Percentiles rank a stretch among this genome's conserved stretches.
Conservation (phyloP, 2,329 filamentous ascomycete genomes). For the Penicillium glabrum region DNA sequence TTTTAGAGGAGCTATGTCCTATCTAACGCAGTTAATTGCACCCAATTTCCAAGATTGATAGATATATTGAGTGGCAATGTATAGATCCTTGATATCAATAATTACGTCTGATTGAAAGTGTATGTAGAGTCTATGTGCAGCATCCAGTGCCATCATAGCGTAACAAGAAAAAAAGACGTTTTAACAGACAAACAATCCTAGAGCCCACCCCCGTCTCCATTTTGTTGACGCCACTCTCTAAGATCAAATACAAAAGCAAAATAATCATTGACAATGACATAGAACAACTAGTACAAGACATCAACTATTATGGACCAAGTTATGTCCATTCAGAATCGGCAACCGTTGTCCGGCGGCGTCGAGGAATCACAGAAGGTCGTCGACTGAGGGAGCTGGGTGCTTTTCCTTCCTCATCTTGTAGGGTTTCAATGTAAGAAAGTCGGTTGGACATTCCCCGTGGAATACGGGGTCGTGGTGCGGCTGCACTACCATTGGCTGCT, state of each 20-base stretch:
- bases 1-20: neutral
- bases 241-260: conserved; percentile 5
- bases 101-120: conserved; percentile 20
- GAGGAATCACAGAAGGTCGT: conserved; percentile 36
- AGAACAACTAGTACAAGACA: neutral
- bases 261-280: neutral
- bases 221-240: conserved; percentile 12
- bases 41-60: neutral
- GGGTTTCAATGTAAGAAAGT: conserved; percentile 36
- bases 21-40: neutral
- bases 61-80: neutral
- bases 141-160: conserved; percentile 23
- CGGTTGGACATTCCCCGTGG: conserved; percentile 39
- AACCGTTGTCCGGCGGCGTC: conserved; percentile 38
- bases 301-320: conserved; percentile 5
- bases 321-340: conserved; percentile 40
- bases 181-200: conserved; percentile 9
- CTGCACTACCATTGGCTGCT: conserved; percentile 32
- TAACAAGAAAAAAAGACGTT: conserved; percentile 5
- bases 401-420: conserved; percentile 39
- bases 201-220: conserved; percentile 7
- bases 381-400: conserved; percentile 33
- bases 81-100: neutral
- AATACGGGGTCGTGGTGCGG: conserved; percentile 35
- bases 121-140: conserved; percentile 20